Conservation (phyloP, 2,329 filamentous ascomycete species). For the Penicillium italicum region DNA sequence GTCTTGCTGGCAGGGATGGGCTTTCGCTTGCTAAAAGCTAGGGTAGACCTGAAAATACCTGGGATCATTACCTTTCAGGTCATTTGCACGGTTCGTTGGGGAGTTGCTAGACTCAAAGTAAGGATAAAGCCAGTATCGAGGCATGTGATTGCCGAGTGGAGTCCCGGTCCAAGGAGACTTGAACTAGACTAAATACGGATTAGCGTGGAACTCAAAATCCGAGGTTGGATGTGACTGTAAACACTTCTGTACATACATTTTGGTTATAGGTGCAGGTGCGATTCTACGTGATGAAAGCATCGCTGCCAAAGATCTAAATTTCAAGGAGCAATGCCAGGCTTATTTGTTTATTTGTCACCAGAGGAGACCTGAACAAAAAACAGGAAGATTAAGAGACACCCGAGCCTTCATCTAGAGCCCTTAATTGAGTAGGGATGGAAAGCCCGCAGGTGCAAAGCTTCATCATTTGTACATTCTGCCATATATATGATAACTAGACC, state of each 20-base stretch:
- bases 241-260: too few relatives aligned
- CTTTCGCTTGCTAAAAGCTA: constrained; percentile 14
- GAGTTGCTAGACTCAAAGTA: constrained; percentile 41
- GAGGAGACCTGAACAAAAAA: too few relatives aligned
- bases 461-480: background rate
- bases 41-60: constrained; percentile 32
- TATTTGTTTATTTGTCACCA: too few relatives aligned
- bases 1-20: constrained; percentile 28
- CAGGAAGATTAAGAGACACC: background rate
- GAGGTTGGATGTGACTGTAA: too few relatives aligned
- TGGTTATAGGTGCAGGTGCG: background rate
- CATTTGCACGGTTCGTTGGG: constrained; percentile 40
- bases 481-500: background rate
- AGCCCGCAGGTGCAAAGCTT: background rate
- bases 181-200: background rate
- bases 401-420: background rate
- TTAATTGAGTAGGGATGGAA: background rate
- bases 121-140: constrained; percentile 18
- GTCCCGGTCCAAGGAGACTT: constrained; percentile 11
- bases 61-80: constrained; percentile 46
- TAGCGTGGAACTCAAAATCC: background rate
- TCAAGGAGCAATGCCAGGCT: background rate
- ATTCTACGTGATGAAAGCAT: background rate
- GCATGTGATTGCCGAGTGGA: constrained; percentile 45
- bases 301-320: background rate